These are phyloP conservation scores for Chalaropsis ovoidea DNA, from an alignment of 2,329 filamentous ascomycete genomes.

Conservation along the genomic window DNA sequence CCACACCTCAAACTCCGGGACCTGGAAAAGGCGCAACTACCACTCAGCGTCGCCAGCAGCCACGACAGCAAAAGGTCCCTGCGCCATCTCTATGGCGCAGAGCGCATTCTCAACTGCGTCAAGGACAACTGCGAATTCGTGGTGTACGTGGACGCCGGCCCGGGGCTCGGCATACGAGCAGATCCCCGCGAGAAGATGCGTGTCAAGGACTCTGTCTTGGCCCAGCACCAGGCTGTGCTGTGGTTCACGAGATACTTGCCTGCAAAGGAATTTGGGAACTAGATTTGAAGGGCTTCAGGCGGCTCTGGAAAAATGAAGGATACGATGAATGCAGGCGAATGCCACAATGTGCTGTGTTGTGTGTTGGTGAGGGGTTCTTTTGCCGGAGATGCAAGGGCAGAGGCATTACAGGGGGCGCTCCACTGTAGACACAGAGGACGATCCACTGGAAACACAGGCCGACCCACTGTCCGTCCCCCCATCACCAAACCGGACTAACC, in stretches of 20 bases:
- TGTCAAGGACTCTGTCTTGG: conserved; percentile 30
- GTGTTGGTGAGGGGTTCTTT: too few species aligned
- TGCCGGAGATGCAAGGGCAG: too few species aligned
- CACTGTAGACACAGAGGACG: too few species aligned
- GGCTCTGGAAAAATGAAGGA: neutral
- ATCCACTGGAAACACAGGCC: too few species aligned
- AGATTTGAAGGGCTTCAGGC: neutral
- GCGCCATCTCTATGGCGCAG: conserved; percentile 25
- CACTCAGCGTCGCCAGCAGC: conserved; percentile 39
- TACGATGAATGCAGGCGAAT: neutral
- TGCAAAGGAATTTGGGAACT: neutral
- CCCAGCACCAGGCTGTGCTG: conserved; percentile 34
- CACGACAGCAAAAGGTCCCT: conserved; percentile 30
- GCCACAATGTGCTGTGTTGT: neutral
- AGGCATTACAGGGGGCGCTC: too few species aligned
- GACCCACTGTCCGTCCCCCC: too few species aligned
- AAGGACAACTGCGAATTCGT: conserved; percentile 31
- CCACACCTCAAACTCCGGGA: conserved; percentile 41
- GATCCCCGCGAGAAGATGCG: conserved; percentile 32
- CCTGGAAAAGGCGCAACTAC: conserved; percentile 36
- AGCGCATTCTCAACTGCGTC: conserved; percentile 30
- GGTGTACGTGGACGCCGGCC: conserved; percentile 34
- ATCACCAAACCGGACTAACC: too few species aligned
- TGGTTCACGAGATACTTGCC: conserved; percentile 31
- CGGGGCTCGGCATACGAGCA: conserved; percentile 36